Percentiles rank a stretch among this genome's conserved stretches.
Evolutionary conservation across 768 basidiomycete genomes (phyloP).

Genomic region (Panaeolus cyanescens): DNA sequence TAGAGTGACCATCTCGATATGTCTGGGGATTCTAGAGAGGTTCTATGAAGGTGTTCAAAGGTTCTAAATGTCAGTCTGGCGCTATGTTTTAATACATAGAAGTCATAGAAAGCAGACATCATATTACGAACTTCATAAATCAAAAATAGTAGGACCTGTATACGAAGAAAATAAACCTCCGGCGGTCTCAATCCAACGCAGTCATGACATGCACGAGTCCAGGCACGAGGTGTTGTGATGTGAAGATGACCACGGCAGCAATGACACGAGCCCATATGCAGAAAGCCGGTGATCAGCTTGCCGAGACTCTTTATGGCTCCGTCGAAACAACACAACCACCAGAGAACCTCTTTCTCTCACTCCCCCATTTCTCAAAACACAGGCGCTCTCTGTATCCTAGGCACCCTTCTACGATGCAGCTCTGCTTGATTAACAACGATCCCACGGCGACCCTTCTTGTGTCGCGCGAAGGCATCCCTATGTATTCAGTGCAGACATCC

Average conservation of each 20-base stretch:
- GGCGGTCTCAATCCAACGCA: background rate
- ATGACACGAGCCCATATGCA: background rate
- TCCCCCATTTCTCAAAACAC: background rate
- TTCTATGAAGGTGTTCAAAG: background rate
- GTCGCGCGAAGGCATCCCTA: slow-evolving; percentile 30
- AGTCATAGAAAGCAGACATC: background rate
- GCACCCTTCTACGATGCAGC: slow-evolving; percentile 26
- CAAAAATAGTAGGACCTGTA: background rate
- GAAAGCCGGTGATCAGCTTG: slow-evolving; percentile 3
- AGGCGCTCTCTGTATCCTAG: slow-evolving; percentile 1
- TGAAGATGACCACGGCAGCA: background rate
- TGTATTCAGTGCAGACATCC: slow-evolving; percentile 35
- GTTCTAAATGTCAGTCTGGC: background rate
- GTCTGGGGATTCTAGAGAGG: background rate
- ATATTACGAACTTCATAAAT: background rate
- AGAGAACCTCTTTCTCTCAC: slow-evolving; percentile 4
- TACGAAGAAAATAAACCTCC: background rate
- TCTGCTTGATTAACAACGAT: slow-evolving; percentile 40
- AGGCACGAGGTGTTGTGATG: background rate
- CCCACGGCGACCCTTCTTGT: slow-evolving; percentile 35
- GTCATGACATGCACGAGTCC: slow-evolving; percentile 1
- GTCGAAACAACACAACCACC: slow-evolving; percentile 2
- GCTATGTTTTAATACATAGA: background rate
- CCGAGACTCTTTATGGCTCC: background rate
- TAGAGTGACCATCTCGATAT: slow-evolving; percentile 1